Base-by-base conservation (phyloP, 2,329 filamentous ascomycete genomes). In the Fusarium heterosporum region DNA sequence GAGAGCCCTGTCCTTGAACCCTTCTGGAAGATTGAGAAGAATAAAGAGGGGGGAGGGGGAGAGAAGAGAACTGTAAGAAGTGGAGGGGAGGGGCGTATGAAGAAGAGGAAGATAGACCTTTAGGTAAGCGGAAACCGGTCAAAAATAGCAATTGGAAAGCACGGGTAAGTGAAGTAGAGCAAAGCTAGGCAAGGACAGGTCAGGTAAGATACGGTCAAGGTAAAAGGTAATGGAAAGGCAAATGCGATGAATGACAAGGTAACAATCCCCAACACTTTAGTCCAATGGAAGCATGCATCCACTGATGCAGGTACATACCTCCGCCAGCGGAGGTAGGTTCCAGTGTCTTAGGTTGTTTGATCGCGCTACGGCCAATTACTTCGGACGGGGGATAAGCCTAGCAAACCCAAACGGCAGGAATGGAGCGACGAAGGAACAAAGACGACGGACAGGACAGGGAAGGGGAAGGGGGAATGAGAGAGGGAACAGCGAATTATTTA, bases 21-120 rank as follows among this genome's bases (percentile, higher is more conserved):
- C 56, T 67, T 71, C 64, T 71, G 66, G 64, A 70, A 70, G 61
- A 68, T 38, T 60, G 50, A 65, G 57, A 66, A 69, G 58, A 62
- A 69, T 39, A 49, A 67, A 51, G 64, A 64, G 57, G 61, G 46
- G 64, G 53, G 39, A 45, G 53, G 55, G 53, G 54, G 28, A 40
- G 51, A 25, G n/a, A 56, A 57, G 42, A 36, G 43, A 57, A 29
- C 8, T 12, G 9, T 29, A 29, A 47, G 41, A 50, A 56, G 43
- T 59, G 46, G 55, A 41, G 52, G 49, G 48, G 49, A 53, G 66
- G 67, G 60, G 70, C 46, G 67, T 63, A 62, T 29, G 9, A 8
- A 29, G 28, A 34, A 16, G 3, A 34, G 30, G 30, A 14, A 32
- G 6, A 32, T 11, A n/a, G 32, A 36, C 32, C 14, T 36, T n/a